Percentiles rank a stretch among this genome's conserved stretches.
Conservation (phyloP, 2,329 filamentous ascomycete species). For the Aureobasidium sp. region DNA sequence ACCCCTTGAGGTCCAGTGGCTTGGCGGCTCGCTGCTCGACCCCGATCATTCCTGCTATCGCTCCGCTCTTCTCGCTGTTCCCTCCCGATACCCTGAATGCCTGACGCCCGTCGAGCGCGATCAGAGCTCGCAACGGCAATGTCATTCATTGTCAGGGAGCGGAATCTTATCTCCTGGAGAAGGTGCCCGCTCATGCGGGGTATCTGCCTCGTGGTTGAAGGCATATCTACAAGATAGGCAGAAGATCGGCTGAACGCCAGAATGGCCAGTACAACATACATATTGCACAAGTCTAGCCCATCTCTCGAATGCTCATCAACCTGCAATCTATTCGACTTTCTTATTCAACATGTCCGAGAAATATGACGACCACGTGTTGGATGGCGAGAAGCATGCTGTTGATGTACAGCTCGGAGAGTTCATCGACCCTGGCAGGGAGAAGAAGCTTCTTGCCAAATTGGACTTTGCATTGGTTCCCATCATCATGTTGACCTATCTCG, state of each 20-base stretch:
- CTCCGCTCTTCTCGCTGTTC: not conserved
- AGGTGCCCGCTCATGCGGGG: not conserved
- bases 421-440: slow-evolving; percentile 42
- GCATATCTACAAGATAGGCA: slow-evolving; percentile 9
- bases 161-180: slow-evolving; percentile 9
- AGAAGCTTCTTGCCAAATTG: slow-evolving; percentile 41
- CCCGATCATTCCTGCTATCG: not conserved
- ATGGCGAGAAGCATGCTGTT: slow-evolving; percentile 4
- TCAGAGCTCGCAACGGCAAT: not conserved
- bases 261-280: not conserved
- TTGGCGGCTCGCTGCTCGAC: not conserved
- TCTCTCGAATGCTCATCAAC: not conserved
- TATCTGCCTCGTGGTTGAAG: not conserved
- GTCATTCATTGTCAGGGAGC: not conserved
- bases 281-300: slow-evolving; percentile 2
- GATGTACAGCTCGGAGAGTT: not conserved
- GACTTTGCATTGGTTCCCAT: slow-evolving; percentile 45
- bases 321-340: not conserved
- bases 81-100: not conserved
- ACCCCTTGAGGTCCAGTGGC: not conserved
- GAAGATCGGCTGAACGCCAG: slow-evolving; percentile 6
- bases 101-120: not conserved
- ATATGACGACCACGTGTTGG: not conserved
- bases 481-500: slow-evolving; percentile 51
- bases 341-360: slow-evolving; percentile 9